Evolutionary conservation across 1,284 basidiomycete species (phyloP), one percentile per base, ranked within the genome.

Genomic region (Anthracocystis panici-leucophaei): DNA sequence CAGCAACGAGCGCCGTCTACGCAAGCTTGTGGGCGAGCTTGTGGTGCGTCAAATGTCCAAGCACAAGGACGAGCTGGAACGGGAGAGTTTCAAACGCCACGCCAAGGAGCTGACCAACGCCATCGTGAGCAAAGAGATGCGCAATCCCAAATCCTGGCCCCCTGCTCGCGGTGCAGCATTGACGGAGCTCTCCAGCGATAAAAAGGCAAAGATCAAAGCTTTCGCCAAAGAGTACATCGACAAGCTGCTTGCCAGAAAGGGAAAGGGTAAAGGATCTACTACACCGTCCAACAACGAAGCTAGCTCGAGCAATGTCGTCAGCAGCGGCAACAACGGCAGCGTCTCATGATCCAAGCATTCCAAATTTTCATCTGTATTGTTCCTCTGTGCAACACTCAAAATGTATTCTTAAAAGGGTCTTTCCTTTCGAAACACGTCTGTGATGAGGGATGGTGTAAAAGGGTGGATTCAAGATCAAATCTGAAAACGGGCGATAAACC

Each of bases 21-120:
- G 91, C 76, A 94, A 93, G 85, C 88, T 97, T 23, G 90, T 99
- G 9, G 92, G 94, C 23, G 91, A 91, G 16, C 89, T 97, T 2
- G 95, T 98, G 31, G 96, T 99, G 42, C 91, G 91, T 83, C 90
- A 89, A 67, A 94, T 98, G 93, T 93, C 91, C 57, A 96, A 95
- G 87, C 91, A 97, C 85, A 89, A 91, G 75, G 89, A 91, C 62
- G 87, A 90, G 64, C 89, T 98, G 86, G 91, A 93, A 61, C 89
- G 90, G 61, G 94, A 97, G 5, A 87, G 89, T 57, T 98, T 99
- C 89, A 99, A 99, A 88, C 92, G 91, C 82, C 91, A 97, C 82
- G 96, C 97, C 7, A 94, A 94, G 83, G 94, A 98, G 91, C 88
- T 93, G 63, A 93, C 95, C 0, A 88, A 91, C 65, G 85, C 92